phyloP scores from a whole-genome alignment of 441 rosid genomes.

The Pelargonium citronellum region DNA sequence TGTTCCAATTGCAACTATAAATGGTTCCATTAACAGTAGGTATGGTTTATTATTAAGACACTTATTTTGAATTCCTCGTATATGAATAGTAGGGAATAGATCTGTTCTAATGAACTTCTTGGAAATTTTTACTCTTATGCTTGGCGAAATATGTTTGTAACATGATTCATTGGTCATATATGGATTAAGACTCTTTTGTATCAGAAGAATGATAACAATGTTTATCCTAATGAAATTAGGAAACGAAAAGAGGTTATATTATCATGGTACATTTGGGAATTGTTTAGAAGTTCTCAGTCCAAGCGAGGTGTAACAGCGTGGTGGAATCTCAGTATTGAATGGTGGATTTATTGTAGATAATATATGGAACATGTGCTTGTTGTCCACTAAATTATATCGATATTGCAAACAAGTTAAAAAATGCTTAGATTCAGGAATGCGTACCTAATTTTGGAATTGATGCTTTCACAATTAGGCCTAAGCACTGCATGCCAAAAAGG shows the following conservation, averaged over 20 bases:
- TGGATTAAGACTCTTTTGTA: too few species aligned
- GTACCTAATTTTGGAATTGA: background rate
- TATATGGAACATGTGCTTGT: background rate
- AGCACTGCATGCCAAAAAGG: background rate
- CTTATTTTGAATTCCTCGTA: background rate
- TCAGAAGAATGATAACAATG: too few species aligned
- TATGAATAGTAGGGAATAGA: background rate
- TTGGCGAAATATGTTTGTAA: background rate
- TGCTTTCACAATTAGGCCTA: background rate
- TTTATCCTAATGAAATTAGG: too few species aligned
- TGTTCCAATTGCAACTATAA: conserved; percentile 65
- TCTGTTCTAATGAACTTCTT: background rate
- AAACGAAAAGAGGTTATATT: too few species aligned
- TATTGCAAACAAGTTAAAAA: background rate
- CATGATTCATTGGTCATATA: conserved; percentile 28
- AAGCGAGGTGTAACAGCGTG: background rate
- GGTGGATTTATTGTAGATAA: background rate
- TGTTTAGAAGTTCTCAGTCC: background rate
- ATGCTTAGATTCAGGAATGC: too few species aligned
- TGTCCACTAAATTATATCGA: background rate
- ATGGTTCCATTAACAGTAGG: conserved; percentile 71
- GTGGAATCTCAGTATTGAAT: background rate
- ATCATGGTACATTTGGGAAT: background rate
- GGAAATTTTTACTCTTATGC: background rate
- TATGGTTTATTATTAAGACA: conserved; percentile 26